Percentiles rank a stretch among this genome's conserved stretches.
Evolutionary conservation across 2,329 filamentous ascomycete genomes (phyloP).

Genomic region (Penicillium sp.): DNA sequence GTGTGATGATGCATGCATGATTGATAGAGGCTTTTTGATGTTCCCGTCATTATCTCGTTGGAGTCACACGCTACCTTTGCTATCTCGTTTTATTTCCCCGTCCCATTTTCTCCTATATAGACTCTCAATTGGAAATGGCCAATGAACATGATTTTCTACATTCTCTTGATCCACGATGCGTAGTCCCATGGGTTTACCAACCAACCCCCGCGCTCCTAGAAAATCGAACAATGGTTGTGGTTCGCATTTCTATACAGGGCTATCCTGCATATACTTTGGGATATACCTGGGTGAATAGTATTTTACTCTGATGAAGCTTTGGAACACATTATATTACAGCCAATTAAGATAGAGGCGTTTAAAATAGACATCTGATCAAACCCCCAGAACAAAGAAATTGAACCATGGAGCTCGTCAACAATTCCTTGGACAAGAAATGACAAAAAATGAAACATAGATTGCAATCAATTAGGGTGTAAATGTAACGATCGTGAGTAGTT

Average conservation of each 20-base stretch:
- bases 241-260: neutral
- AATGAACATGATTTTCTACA: constrained; percentile 13
- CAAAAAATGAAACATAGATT: neutral
- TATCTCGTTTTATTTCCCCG: constrained; percentile 5
- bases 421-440: constrained; percentile 4
- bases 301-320: neutral
- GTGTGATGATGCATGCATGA: constrained; percentile 31
- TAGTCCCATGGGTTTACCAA: neutral
- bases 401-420: constrained; percentile 14
- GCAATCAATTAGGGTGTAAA: neutral
- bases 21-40: constrained; percentile 26
- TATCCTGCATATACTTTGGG: neutral
- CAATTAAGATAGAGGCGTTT: constrained; percentile 10
- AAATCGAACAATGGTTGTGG: neutral
- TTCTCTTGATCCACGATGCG: neutral
- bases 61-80: constrained; percentile 18
- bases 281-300: neutral
- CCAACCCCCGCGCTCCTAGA: neutral
- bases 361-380: constrained; percentile 1
- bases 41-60: constrained; percentile 22
- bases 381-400: neutral
- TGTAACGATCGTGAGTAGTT: constrained; percentile 25
- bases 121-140: constrained; percentile 19
- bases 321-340: constrained; percentile 25
- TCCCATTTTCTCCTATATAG: constrained; percentile 13